Evolutionary conservation across 2,329 filamentous ascomycete genomes (phyloP).

Genomic region (Ascochyta lentis): DNA sequence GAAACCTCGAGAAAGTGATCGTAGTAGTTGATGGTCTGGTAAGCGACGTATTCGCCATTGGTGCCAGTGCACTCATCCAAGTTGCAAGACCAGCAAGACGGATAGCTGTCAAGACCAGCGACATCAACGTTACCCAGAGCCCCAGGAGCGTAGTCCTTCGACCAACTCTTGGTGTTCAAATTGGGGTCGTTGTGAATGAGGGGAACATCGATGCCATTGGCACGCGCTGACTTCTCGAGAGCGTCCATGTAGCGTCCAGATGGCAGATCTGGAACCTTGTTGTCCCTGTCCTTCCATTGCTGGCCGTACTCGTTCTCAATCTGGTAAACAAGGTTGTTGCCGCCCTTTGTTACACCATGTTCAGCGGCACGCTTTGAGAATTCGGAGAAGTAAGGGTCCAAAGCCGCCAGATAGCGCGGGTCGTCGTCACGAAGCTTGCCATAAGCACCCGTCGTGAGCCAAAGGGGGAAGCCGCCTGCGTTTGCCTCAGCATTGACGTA

Average conservation of each 20-base stretch:
- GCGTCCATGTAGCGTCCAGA: conserved; percentile 64
- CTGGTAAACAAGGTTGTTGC: conserved; percentile 63
- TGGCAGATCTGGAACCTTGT: conserved; percentile 57
- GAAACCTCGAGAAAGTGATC: conserved; percentile 54
- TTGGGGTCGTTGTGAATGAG: conserved; percentile 67
- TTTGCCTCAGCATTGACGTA: conserved; percentile 71
- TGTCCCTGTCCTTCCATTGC: conserved; percentile 46
- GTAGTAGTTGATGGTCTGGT: conserved; percentile 58
- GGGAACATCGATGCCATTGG: conserved; percentile 65
- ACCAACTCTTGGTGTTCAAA: conserved; percentile 65
- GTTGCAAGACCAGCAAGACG: conserved; percentile 68
- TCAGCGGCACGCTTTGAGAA: conserved; percentile 60
- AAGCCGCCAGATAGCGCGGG: conserved; percentile 59
- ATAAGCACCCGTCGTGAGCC: conserved; percentile 67
- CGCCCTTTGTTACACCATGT: conserved; percentile 64
- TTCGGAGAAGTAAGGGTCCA: conserved; percentile 61
- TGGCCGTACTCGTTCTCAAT: conserved; percentile 63
- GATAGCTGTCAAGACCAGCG: conserved; percentile 61
- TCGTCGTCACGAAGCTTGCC: conserved; percentile 62
- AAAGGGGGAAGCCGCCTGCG: conserved; percentile 67
- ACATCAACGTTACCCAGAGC: conserved; percentile 63
- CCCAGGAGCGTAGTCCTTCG: conserved; percentile 62
- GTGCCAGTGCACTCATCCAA: conserved; percentile 65
- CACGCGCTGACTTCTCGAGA: conserved; percentile 61
- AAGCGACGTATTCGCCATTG: conserved; percentile 63